phyloP scores from a whole-genome alignment of 441 rosid species.

The Pelargonium citronellum region DNA sequence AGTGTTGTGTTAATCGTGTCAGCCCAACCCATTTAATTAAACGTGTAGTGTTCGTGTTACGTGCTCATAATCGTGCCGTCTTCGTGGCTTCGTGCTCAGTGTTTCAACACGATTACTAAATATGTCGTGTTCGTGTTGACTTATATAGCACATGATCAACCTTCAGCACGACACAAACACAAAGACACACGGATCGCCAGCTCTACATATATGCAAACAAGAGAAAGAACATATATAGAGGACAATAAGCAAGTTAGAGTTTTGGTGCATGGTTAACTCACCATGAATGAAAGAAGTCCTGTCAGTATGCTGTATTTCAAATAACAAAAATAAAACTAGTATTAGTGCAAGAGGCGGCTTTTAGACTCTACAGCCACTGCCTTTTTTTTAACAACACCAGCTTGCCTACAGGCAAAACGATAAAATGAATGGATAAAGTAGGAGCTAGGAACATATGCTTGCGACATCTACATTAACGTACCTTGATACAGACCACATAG shows the following conservation, averaged over 20 bases:
- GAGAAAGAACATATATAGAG: not conserved
- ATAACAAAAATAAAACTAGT: slow-evolving; percentile 7
- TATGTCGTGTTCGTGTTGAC: no score
- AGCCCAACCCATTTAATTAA: no score
- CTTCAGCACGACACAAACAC: not conserved
- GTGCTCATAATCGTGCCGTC: no score
- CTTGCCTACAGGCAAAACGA: not conserved
- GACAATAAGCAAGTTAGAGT: not conserved
- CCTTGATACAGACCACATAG: slow-evolving; percentile 99
- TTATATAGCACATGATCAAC: no score
- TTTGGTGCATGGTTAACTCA: slow-evolving; percentile 34
- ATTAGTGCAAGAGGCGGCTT: slow-evolving; percentile 17
- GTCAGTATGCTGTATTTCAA: slow-evolving; percentile 78
- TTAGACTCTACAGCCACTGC: slow-evolving; percentile 13
- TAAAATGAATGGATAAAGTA: not conserved
- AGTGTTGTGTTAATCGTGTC: no score
- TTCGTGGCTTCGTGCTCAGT: no score
- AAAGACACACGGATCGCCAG: not conserved
- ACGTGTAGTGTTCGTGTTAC: no score
- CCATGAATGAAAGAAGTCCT: slow-evolving; percentile 98
- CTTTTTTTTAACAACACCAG: not conserved
- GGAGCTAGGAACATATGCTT: not conserved
- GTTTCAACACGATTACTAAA: no score
- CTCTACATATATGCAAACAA: no score
- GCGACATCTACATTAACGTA: slow-evolving; percentile 23